Percentiles rank a stretch among this genome's conserved stretches.
phyloP scores from a whole-genome alignment of 2,329 filamentous ascomycete species.

The Penicillium oxalicum region DNA sequence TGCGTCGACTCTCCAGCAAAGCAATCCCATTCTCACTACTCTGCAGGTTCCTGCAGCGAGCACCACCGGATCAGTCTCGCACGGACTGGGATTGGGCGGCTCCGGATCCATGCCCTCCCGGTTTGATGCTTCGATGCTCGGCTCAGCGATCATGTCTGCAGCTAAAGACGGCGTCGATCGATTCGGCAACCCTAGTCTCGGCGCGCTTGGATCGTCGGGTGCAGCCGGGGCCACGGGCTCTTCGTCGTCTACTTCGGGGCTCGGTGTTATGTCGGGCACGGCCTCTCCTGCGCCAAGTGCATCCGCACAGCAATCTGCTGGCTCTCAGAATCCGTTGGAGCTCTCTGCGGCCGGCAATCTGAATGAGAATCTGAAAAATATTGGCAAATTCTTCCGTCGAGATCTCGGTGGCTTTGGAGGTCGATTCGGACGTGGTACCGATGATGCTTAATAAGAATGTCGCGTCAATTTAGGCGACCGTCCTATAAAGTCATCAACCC shows the following conservation, averaged over 20 bases:
- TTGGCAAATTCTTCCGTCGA: constrained; percentile 91
- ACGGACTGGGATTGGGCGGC: constrained; percentile 45
- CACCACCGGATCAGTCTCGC: constrained; percentile 37
- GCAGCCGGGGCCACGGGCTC: background rate
- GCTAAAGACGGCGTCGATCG: constrained; percentile 77
- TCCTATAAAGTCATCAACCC: too few relatives aligned
- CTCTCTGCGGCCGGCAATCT: constrained; percentile 58
- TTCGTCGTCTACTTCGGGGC: constrained; percentile 19
- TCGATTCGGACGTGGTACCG: constrained; percentile 53
- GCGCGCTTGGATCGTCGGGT: constrained; percentile 31
- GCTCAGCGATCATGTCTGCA: constrained; percentile 81
- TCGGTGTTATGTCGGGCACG: constrained; percentile 21
- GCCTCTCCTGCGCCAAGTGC: constrained; percentile 20
- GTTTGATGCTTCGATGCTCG: constrained; percentile 77
- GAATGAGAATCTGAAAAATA: constrained; percentile 90
- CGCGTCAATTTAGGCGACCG: too few relatives aligned
- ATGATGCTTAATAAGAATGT: constrained; percentile 11
- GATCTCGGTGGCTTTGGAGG: constrained; percentile 74
- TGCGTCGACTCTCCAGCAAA: constrained; percentile 60
- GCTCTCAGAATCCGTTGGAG: constrained; percentile 18
- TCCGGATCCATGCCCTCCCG: constrained; percentile 46
- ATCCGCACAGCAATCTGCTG: constrained; percentile 17
- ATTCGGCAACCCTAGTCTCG: constrained; percentile 58
- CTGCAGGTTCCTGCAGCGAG: constrained; percentile 40
- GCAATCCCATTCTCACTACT: constrained; percentile 64